phyloP scores from a whole-genome alignment of 768 basidiomycete genomes.

The Mycena venus region DNA sequence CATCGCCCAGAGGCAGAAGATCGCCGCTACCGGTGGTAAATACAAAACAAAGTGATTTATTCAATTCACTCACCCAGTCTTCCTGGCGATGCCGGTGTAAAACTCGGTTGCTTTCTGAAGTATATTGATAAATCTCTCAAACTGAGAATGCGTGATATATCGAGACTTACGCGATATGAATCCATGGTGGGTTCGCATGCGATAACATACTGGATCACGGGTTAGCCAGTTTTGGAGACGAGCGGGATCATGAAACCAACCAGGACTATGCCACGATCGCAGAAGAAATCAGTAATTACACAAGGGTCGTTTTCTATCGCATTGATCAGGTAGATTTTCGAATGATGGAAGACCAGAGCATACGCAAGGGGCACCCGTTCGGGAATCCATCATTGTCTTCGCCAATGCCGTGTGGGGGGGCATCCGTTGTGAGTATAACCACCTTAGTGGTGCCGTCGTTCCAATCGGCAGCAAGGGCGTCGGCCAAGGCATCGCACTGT shows the following conservation, averaged over 20 bases:
- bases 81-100: no score
- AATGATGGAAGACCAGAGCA: background rate
- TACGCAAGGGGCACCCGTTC: slow-evolving; percentile 15
- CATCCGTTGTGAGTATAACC: slow-evolving; percentile 68
- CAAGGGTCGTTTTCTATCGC: slow-evolving; percentile 47
- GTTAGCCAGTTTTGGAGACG: background rate
- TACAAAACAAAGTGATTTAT: no score
- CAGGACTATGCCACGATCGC: slow-evolving; percentile 63
- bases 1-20: no score
- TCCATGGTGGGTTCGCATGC: slow-evolving; percentile 61
- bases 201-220: slow-evolving; percentile 60
- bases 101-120: no score
- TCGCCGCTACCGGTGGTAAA: no score
- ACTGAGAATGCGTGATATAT: no score
- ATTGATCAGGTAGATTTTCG: background rate
- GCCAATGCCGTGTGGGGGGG: slow-evolving; percentile 72
- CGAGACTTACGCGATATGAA: no score
- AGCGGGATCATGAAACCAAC: slow-evolving; percentile 46
- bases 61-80: no score
- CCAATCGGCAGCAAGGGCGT: slow-evolving; percentile 64
- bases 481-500: slow-evolving; percentile 66
- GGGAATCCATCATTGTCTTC: slow-evolving; percentile 62
- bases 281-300: slow-evolving; percentile 57
- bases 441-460: slow-evolving; percentile 63
- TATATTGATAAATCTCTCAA: no score